These are phyloP conservation scores for Myxozyma neglecta DNA, from an alignment of 805 yeast species.

Conservation along the genomic window DNA sequence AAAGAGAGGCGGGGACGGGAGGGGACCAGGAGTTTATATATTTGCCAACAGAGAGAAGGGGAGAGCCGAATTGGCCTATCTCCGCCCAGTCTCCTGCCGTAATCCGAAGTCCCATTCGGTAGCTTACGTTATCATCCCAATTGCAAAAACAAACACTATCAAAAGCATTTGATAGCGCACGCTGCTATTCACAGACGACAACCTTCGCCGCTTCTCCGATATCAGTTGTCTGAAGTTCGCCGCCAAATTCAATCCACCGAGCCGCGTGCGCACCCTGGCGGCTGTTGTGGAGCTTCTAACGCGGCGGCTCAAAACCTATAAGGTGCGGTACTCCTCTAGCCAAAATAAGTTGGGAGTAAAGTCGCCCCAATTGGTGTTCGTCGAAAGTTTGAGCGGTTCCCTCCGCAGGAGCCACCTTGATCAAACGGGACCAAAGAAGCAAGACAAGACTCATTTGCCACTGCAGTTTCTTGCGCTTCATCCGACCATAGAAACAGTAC, in stretches of 20 bases:
- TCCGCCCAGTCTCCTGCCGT: no score
- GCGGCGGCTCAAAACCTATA: neutral
- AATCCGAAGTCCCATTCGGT: no score
- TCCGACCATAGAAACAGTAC: no score
- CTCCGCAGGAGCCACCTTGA: neutral
- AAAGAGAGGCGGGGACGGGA: neutral
- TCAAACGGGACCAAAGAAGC: no score
- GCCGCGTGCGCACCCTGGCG: neutral
- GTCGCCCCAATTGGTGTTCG: neutral
- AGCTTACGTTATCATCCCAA: no score
- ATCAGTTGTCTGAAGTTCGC: neutral
- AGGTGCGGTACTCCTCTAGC: neutral
- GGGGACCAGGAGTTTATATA: neutral
- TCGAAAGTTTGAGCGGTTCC: constrained; percentile 1
- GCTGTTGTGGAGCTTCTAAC: neutral
- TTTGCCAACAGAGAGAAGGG: neutral
- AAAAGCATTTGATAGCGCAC: no score
- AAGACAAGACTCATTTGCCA: neutral
- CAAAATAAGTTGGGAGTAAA: neutral
- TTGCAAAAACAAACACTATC: no score
- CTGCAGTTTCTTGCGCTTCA: neutral
- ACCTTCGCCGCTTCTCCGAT: neutral
- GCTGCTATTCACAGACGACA: neutral
- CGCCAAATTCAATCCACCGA: no score
- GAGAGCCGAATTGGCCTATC: neutral